Evolutionary conservation across 202 grass and related monocot species (phyloP), one percentile per base, ranked within the genome.

Genomic region (Dendrocalamus latiflorus): DNA sequence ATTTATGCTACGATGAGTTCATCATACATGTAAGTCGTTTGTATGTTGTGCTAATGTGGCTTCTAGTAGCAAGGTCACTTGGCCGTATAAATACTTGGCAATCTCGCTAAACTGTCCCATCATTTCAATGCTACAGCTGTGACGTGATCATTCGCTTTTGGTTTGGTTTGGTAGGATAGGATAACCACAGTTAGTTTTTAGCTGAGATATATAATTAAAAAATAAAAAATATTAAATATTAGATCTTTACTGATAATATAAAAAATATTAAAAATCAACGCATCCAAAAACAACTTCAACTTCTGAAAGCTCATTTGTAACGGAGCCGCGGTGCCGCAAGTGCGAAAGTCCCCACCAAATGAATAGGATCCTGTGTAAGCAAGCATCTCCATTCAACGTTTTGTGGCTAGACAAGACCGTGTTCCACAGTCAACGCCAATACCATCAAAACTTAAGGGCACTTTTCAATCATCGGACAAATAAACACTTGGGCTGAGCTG

Each of bases 281-380:
- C 33, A 34, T 34, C 0, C 33, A 34, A 34, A 34, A 34, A 34
- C 30, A 34, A 34, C 33, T 34, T 34, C 4, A 34, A 34, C 33
- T 34, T 34, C 33, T 34, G 4, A 34, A 34, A 34, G 4, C 4
- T 34, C 33, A 34, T 34, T 34, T 34, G 33, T 34, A 34, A 34
- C 33, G 33, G 33, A 34, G 33, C 33, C 33, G 33, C 33, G 33
- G 33, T 58, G 41, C 16, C 38, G 38, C 9, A 57, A 68, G 20
- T 50, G 69, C 41, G 60, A 68, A 81, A 81, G 69, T 65, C 36
- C 64, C 48, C 11, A 76, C 56, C 56, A 77, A 72, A 66, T 51
- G 72, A 58, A 86, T 86, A 77, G 41, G 83, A 86, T 82, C 59
- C 2, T 77, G 51, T 78, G 83, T 85, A 59, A 58, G 37, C 72